Percentiles rank a stretch among this genome's conserved stretches.
These are phyloP conservation scores for Xanthoconium separans DNA, from an alignment of 1,284 basidiomycete species.

Conservation along the genomic window DNA sequence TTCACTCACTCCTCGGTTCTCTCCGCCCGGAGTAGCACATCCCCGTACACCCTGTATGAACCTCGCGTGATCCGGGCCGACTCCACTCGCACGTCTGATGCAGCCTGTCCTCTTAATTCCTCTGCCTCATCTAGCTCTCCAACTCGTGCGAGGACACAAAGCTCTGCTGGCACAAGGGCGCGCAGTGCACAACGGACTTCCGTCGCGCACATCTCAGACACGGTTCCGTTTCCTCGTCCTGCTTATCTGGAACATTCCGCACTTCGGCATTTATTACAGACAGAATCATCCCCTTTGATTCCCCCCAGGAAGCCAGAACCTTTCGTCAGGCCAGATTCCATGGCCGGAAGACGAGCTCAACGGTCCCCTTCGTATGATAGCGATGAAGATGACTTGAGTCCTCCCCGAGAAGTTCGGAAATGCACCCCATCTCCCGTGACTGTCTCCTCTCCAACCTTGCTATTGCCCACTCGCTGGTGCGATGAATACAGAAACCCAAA, in stretches of 20 bases:
- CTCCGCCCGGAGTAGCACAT: constrained; percentile 23
- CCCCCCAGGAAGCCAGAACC: constrained; percentile 40
- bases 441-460: constrained; percentile 43
- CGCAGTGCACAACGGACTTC: constrained; percentile 32
- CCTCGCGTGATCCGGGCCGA: constrained; percentile 64
- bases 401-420: constrained; percentile 38
- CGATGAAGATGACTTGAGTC: constrained; percentile 62
- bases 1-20: constrained; percentile 26
- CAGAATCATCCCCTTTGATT: constrained; percentile 49
- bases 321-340: constrained; percentile 19
- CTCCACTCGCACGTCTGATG: constrained; percentile 37
- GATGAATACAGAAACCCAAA: constrained; percentile 58
- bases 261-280: constrained; percentile 64
- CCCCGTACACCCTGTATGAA: constrained; percentile 45
- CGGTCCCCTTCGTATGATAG: constrained; percentile 47
- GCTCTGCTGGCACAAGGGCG: constrained; percentile 37
- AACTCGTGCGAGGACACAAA: constrained; percentile 46
- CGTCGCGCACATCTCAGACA: constrained; percentile 16
- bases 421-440: constrained; percentile 28
- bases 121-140: constrained; percentile 39
- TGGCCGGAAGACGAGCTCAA: constrained; percentile 20
- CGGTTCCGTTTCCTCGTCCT: constrained; percentile 57
- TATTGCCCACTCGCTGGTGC: constrained; percentile 79
- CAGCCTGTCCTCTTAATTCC: constrained; percentile 32
- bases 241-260: constrained; percentile 74